Base-by-base conservation (phyloP, 139 green algal genomes). In the Tetraselmis striata region DNA sequence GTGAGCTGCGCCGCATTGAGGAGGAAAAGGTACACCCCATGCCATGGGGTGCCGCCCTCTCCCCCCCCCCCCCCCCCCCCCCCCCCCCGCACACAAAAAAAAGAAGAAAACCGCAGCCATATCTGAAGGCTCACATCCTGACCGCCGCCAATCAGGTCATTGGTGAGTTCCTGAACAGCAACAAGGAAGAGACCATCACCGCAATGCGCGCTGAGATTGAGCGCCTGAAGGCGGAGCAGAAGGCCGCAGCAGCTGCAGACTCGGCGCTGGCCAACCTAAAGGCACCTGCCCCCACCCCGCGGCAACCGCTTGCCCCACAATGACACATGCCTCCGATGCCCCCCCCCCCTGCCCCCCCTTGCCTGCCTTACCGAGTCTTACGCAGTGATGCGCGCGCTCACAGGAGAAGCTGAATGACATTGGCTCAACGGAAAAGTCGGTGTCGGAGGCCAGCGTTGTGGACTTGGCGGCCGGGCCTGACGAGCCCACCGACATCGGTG, bases 201-300 rank as follows among this genome's bases (percentile, higher is more conserved):
- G 83, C 83, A n/a, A 29, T 89, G 76, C 79, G 75, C 1, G 59
- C 59, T 82, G 83, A 87, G 84, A 59, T 89, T 76, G 80, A 80
- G 0, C 28, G 86, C 11, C 59, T 85, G 26, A 29, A 85, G 79
- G 1, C 5, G 24, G 32, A 79, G 28, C 23, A 77, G 29, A 29
- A 81, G 76, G 77, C 84, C 24, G 58, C 5, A 18, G 18, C 5
- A 67, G 45, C 45, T 1, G 59, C 67, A 24, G 27, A 2, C 67
- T 25, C 28, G 76, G 84, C 84, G 24, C 80, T 87, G n/a, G 80
- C 82, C 28, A 79, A 75, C 76, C 80, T 87, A 18, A 59, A 85
- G n/a, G n/a, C n/a, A n/a, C n/a, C n/a, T n/a, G n/a, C n/a, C n/a
- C n/a, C n/a, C n/a, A n/a, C n/a, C n/a, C n/a, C n/a, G n/a, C n/a